Conservation (phyloP, 306 rosid genomes). For the Pterocarpus santalinus region DNA sequence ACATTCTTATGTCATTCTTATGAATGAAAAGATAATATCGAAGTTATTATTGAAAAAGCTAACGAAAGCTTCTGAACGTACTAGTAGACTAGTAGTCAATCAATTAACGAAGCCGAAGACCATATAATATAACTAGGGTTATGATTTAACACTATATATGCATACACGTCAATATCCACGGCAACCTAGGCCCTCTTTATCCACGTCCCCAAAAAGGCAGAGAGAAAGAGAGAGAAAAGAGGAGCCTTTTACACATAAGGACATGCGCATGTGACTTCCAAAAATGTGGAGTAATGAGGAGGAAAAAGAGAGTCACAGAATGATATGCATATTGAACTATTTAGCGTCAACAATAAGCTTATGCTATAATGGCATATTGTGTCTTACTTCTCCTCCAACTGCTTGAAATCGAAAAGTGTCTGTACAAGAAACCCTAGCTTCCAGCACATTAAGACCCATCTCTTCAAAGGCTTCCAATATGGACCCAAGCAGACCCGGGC, state of each 20-base stretch:
- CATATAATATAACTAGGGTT: background rate
- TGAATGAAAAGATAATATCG: background rate
- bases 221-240: background rate
- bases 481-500: constrained; percentile 79
- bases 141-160: background rate
- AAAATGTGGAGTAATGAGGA: background rate
- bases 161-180: background rate
- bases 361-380: no score
- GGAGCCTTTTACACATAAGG: background rate
- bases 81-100: no score
- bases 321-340: background rate
- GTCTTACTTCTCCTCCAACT: constrained; percentile 74
- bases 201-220: background rate
- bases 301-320: background rate
- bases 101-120: no score
- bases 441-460: constrained; percentile 69
- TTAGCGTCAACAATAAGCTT: no score
- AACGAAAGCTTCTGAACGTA: no score
- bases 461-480: constrained; percentile 77
- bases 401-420: constrained; percentile 76
- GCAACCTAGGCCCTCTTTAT: background rate
- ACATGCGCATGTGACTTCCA: background rate
- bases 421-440: constrained; percentile 90
- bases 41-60: no score
- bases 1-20: background rate